Conservation (phyloP, 441 rosid species). For the Adansonia grandidieri region DNA sequence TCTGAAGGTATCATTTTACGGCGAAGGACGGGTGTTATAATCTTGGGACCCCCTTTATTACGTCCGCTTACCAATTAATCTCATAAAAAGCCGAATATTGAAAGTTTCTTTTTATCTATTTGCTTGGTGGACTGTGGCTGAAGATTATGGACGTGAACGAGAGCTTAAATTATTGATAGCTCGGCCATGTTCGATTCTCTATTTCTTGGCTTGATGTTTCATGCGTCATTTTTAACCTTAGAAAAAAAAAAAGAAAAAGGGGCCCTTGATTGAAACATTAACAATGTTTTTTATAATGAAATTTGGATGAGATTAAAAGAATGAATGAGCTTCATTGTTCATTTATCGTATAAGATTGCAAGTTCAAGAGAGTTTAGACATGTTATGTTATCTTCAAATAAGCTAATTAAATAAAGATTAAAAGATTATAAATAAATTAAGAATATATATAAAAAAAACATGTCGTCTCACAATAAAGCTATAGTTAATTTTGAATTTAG, state of each 20-base stretch:
- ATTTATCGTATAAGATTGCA: too few species aligned
- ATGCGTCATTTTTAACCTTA: neutral
- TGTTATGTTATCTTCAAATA: too few species aligned
- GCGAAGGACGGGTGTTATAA: neutral
- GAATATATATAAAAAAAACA: too few species aligned
- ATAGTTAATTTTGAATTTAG: too few species aligned
- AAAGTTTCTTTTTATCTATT: neutral
- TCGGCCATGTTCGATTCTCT: neutral
- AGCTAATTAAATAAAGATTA: too few species aligned
- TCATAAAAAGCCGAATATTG: neutral
- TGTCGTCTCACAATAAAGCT: too few species aligned
- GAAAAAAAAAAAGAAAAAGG: neutral
- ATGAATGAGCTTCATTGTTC: neutral
- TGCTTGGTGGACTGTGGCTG: neutral
- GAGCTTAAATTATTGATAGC: neutral
- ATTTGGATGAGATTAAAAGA: neutral
- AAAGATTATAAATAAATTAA: too few species aligned
- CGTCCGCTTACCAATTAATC: neutral
- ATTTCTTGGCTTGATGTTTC: conserved; percentile 5
- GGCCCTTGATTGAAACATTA: neutral
- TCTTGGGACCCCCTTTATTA: neutral
- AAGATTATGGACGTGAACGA: neutral
- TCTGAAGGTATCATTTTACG: neutral
- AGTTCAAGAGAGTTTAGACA: too few species aligned
- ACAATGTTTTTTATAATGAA: neutral